A percentile compares a stretch with the other conserved stretches of the same genome.
phyloP scores from a whole-genome alignment of 257 asterid genomes.

The Linderniella brevidens region DNA sequence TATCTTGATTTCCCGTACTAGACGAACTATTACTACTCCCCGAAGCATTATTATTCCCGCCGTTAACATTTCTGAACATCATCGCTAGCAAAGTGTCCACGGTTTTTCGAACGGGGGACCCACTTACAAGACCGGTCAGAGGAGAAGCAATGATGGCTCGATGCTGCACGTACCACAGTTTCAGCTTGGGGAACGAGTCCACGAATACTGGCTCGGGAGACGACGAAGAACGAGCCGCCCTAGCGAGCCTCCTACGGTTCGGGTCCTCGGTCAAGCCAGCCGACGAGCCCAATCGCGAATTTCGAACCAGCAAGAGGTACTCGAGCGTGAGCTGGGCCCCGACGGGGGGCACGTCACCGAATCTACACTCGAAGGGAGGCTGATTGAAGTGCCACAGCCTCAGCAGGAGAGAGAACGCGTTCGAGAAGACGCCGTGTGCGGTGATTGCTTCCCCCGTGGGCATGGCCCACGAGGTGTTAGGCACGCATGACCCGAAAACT shows the following conservation, averaged over 20 bases:
- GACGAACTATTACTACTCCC: constrained; percentile 39
- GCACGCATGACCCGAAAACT: constrained; percentile 75
- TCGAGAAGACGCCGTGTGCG: constrained; percentile 75
- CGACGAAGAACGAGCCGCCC: constrained; percentile 48
- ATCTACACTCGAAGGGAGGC: constrained; percentile 80
- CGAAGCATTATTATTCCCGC: constrained; percentile 55
- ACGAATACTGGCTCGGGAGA: constrained; percentile 70
- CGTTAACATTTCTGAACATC: constrained; percentile 64
- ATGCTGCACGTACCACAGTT: constrained; percentile 95
- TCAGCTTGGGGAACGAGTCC: constrained; percentile 87
- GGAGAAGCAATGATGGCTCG: constrained; percentile 91
- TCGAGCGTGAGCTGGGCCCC: constrained; percentile 92
- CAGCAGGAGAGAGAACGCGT: constrained; percentile 88
- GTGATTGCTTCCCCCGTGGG: constrained; percentile 73
- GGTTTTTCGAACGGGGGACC: constrained; percentile 64
- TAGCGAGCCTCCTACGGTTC: constrained; percentile 60
- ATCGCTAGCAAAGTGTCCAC: constrained; percentile 65
- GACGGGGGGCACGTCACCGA: constrained; percentile 90
- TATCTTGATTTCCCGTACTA: not conserved
- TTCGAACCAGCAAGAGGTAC: constrained; percentile 68
- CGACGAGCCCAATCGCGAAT: constrained; percentile 38
- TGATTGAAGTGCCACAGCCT: constrained; percentile 91
- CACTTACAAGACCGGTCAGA: constrained; percentile 70
- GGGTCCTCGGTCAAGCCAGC: constrained; percentile 56
- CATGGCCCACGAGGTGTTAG: constrained; percentile 52